Evolutionary conservation across 208 protist species (phyloP), one percentile per base, ranked within the genome.

Genomic region (Trypanosoma grayi): DNA sequence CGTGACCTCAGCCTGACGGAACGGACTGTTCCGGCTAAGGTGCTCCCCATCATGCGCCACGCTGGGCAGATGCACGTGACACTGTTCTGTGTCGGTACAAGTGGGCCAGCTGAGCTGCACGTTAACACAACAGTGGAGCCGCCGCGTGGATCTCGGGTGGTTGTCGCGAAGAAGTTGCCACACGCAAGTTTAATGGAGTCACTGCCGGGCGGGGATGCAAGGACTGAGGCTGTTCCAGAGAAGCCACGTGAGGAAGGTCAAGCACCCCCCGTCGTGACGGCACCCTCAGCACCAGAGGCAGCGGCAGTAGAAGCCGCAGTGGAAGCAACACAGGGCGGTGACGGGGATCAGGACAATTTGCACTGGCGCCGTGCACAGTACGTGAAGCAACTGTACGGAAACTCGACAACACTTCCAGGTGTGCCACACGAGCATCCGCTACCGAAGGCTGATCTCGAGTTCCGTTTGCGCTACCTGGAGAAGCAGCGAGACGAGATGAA

Each of bases 21-120:
- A 68, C 67, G 81, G 62, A 60, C 57, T 20, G 61, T 92, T 31
- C 89, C 89, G 18, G 28, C 74, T 10, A 79, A 82, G 52, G 79
- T 95, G 33, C 73, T 88, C 39, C 89, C 89, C 7, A 51, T 83
- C 27, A 67, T 93, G 70, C 79, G 67, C 24, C 66, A 92, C 55
- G 89, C 81, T 0, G 89, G 89, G 2, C 83, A 91, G 75, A 50
- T 95, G 59, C 89, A 95, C 66, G 61, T 92, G 31, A 95, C 83
- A 16, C 68, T 93, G 41, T 93, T 95, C 68, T 87, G 77, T 51
- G 81, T 92, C 20, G 87, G 77, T 27, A 64, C 79, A 1, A 64
- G 33, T 2, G 65, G 39, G 24, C 53, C 53, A 58, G 13, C 31
- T 18, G 50, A 34, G 25, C 24, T 25, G 33, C n/a, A 25, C 25